Conservation (phyloP, 2,329 filamentous ascomycete species). For the Colletotrichum scovillei region DNA sequence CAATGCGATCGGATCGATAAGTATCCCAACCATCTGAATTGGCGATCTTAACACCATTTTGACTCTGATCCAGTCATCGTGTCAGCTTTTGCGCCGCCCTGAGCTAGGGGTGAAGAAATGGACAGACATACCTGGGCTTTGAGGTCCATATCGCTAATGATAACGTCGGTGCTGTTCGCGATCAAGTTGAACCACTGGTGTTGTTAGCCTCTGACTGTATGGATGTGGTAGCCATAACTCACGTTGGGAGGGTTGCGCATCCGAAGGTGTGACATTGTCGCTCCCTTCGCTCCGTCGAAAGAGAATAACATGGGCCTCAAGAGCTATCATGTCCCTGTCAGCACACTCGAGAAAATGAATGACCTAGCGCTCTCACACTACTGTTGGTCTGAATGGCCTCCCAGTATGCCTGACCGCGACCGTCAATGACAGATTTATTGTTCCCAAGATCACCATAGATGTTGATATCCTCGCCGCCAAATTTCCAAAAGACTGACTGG, state of each 20-base stretch:
- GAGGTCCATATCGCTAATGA: constrained; percentile 73
- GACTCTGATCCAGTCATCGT: constrained; percentile 48
- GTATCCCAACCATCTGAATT: constrained; percentile 64
- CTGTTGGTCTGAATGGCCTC: constrained; percentile 30
- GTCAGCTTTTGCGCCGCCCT: not conserved
- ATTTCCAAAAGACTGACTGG: constrained; percentile 55
- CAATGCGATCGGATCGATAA: constrained; percentile 70
- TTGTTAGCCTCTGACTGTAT: not conserved
- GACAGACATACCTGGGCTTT: constrained; percentile 36
- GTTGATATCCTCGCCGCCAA: constrained; percentile 58
- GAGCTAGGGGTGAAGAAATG: constrained; percentile 45
- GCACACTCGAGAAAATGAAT: too few relatives aligned
- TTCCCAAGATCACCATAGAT: constrained; percentile 66
- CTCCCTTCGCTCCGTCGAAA: constrained; percentile 21
- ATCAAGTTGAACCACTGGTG: constrained; percentile 63
- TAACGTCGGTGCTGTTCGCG: constrained; percentile 72
- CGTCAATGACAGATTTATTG: constrained; percentile 59
- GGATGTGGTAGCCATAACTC: not conserved
- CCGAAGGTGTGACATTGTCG: constrained; percentile 32
- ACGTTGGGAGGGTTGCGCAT: constrained; percentile 65
- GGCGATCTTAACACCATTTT: constrained; percentile 71
- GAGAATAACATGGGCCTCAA: constrained; percentile 28
- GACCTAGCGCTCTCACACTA: not conserved
- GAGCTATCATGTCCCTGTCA: not conserved
- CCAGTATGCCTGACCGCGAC: constrained; percentile 65